Evolutionary conservation across 495 filamentous ascomycete genomes (phyloP).

Genomic region (Neurospora sp.): DNA sequence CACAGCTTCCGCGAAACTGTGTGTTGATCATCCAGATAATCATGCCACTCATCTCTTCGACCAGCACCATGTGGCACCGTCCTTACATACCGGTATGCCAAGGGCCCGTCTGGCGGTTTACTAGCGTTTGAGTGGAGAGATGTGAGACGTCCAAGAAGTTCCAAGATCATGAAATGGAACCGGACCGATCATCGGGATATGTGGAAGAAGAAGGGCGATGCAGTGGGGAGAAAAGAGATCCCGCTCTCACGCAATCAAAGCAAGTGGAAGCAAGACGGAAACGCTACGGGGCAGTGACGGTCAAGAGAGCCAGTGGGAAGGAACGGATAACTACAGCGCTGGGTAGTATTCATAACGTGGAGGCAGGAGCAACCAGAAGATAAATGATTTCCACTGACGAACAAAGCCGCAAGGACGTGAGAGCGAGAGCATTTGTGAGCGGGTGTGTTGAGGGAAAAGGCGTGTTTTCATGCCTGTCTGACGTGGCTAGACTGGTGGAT

Average conservation of each 20-base stretch:
- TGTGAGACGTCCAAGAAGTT: background rate
- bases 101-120: background rate
- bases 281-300: background rate
- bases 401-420: background rate
- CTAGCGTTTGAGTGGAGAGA: background rate
- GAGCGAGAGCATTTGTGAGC: background rate
- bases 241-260: background rate
- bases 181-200: background rate
- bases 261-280: background rate
- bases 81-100: background rate
- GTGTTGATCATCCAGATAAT: background rate
- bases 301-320: background rate
- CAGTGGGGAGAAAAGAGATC: background rate
- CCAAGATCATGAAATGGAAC: background rate
- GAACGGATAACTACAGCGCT: background rate
- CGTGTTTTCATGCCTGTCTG: background rate
- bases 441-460: background rate
- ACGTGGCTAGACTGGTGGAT: background rate
- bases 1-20: background rate
- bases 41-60: background rate
- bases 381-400: background rate
- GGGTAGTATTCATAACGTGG: background rate
- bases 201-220: background rate
- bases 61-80: background rate
- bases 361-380: background rate